Evolutionary conservation across 352 stramenopile species (phyloP), one percentile per base, ranked within the genome.

Genomic region (Globisporangium splendens): DNA sequence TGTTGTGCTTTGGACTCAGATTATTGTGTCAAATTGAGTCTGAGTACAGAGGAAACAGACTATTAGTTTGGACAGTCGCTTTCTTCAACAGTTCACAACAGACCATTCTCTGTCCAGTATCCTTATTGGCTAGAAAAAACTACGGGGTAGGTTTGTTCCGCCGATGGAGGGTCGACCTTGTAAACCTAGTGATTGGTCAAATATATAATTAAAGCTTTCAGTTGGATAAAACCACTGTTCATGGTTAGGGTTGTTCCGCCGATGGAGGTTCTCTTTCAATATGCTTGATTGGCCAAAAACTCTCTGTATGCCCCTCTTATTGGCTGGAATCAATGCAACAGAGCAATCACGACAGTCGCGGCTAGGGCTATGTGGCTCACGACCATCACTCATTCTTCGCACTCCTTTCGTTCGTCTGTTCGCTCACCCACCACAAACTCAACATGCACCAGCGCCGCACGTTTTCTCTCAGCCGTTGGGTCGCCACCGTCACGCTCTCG

Each of bases 181-280:
- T 1, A 35, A 11, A 1, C 28, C 28, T 4, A 8, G 10, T 35
- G 28, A 35, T 35, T 35, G 5, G 28, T 35, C 28, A 35, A 35
- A 35, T 35, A 35, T 35, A 35, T 11, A 1, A 35, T 35, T 35
- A 35, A 35, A 35, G 1, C 3, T 8, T 35, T 3, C 5, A 35
- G 54, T 61, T 62, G 56, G 56, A 17, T 50, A 38, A 62, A 56
- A 56, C 41, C 8, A 18, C 3, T 11, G 7, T 13, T 28, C 24
- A 43, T 11, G 47, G n/a, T 21, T 62, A 62, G 56, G 56, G 46
- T 50, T 51, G 35, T 62, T 56, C 56, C 56, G 56, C 56, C 56
- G 56, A 28, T 62, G 56, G 56, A 62, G 48, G n/a, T 28, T 28
- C 5, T 7, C 39, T n/a, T 18, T n/a, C 13, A 44, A 18, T 2